Conservation (phyloP, 306 rosid species). For the Quillaja saponaria region DNA sequence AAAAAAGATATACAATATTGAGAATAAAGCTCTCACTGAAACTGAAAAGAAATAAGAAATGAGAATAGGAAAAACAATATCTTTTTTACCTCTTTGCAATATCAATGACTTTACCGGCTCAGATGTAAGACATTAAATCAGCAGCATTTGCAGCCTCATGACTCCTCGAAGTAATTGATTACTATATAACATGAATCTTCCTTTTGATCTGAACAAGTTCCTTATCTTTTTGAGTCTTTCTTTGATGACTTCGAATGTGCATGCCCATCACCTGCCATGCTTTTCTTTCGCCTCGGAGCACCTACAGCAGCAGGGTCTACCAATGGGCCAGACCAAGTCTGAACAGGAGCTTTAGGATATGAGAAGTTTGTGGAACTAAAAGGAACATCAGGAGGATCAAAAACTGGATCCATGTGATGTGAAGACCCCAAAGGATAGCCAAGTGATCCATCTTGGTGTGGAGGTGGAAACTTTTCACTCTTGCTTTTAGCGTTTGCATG, state of each 20-base stretch:
- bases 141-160: conserved; percentile 58
- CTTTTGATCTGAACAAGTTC: conserved; percentile 30
- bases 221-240: conserved; percentile 47
- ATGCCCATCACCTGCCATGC: conserved; percentile 56
- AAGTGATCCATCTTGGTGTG: conserved; percentile 95
- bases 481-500: conserved; percentile 98
- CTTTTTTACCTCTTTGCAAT: conserved; percentile 50
- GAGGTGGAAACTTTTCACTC: conserved; percentile 99
- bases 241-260: conserved; percentile 57
- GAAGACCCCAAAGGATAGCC: conserved; percentile 90
- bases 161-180: conserved; percentile 46
- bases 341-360: conserved; percentile 68
- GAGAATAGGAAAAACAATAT: conserved; percentile 51
- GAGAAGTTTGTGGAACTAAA: conserved; percentile 83
- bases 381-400: conserved; percentile 86
- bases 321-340: conserved; percentile 98
- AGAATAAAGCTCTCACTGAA: conserved; percentile 47
- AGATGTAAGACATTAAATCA: conserved; percentile 33
- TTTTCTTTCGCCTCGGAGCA: conserved; percentile 82
- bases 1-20: conserved; percentile 62
- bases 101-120: conserved; percentile 49
- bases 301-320: conserved; percentile 60
- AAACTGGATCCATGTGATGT: conserved; percentile 81
- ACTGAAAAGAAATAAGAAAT: conserved; percentile 45
- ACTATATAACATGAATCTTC: conserved; percentile 38